Percentiles rank a stretch among this genome's conserved stretches.
These are phyloP conservation scores for Starmerella khaoyaiensis DNA, from an alignment of 805 yeast genomes.

Conservation along the genomic window DNA sequence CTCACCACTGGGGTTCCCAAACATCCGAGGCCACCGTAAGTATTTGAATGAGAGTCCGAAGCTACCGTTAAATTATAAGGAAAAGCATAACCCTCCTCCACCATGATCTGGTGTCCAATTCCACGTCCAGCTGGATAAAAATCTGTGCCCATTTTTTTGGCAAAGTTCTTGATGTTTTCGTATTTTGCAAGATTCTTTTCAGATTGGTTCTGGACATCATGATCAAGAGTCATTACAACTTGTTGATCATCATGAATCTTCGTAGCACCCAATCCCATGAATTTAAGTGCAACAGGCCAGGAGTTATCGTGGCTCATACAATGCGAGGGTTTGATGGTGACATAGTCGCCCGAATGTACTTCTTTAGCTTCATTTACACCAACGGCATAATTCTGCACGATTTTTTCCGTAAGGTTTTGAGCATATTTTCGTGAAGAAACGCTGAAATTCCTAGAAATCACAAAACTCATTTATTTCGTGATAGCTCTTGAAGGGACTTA, in stretches of 20 bases:
- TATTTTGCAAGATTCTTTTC: slow-evolving; percentile 85
- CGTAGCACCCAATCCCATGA: slow-evolving; percentile 86
- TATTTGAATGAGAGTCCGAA: slow-evolving; percentile 93
- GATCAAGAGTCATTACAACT: slow-evolving; percentile 92
- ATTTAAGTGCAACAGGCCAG: slow-evolving; percentile 98
- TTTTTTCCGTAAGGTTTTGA: slow-evolving; percentile 90
- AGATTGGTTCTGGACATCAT: slow-evolving; percentile 88
- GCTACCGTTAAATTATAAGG: slow-evolving; percentile 91
- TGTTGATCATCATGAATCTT: slow-evolving; percentile 74
- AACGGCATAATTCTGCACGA: slow-evolving; percentile 86
- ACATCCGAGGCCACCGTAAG: slow-evolving; percentile 93
- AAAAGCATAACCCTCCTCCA: slow-evolving; percentile 96
- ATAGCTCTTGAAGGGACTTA: too few relatives aligned
- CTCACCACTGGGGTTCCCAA: slow-evolving; percentile 96
- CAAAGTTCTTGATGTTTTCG: slow-evolving; percentile 76
- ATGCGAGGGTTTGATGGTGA: slow-evolving; percentile 86
- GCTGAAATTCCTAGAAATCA: slow-evolving; percentile 10
- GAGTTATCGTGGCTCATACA: slow-evolving; percentile 99
- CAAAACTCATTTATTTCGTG: too few relatives aligned
- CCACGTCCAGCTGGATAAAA: slow-evolving; percentile 99
- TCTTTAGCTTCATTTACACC: slow-evolving; percentile 62
- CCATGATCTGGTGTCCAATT: slow-evolving; percentile 98
- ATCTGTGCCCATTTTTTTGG: slow-evolving; percentile 80
- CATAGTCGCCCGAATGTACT: slow-evolving; percentile 87
- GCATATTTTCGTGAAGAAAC: slow-evolving; percentile 13